Evolutionary conservation across 306 rosid genomes (phyloP), one percentile per base, ranked within the genome.

Genomic region (Vicia faba): DNA sequence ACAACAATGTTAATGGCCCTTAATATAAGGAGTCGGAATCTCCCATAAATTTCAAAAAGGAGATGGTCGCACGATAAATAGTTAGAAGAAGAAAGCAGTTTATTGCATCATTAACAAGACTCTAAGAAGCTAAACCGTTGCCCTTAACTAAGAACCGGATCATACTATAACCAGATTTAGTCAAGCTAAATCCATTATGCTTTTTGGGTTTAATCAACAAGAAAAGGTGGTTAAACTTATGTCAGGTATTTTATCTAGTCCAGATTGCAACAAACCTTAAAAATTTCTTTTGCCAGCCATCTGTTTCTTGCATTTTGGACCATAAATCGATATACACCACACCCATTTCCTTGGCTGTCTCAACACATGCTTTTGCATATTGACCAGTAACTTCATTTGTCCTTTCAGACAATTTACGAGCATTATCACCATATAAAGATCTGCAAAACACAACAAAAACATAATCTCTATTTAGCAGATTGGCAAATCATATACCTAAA

Each of bases 271-370:
- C 85, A 75, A 81, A 89, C 98, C 97, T 77, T 68, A 93, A 75
- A 80, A 82, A 78, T 74, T 84, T 89, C 71, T 84, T 84, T 83
- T 78, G 95, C 98, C 98, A 89, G 70, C 90, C 91, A 33, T 71
- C 91, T n/a, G 85, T 84, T 82, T 93, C 96, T 78, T 93, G 98
- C 86, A 93, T 66, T 82, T 84, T 84, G 76, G 91, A 84, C 98
- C 98, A 93, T n/a, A 93, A 76, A 81, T 93, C 77, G 71, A 93
- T 59, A 68, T 73, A 72, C 19, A 48, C 66, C 60, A 82, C 55
- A 49, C 78, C 84, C 78, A 88, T 74, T 73, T 93, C 97, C 77
- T 86, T 77, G 23, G 96, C 95, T 35, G 82, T 67, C 68, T 83
- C 90, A 70, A 88, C 9, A 45, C 96, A 93, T 23, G 85, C 75